phyloP scores from a whole-genome alignment of 352 stramenopile species.

The Phytophthora constricta region DNA sequence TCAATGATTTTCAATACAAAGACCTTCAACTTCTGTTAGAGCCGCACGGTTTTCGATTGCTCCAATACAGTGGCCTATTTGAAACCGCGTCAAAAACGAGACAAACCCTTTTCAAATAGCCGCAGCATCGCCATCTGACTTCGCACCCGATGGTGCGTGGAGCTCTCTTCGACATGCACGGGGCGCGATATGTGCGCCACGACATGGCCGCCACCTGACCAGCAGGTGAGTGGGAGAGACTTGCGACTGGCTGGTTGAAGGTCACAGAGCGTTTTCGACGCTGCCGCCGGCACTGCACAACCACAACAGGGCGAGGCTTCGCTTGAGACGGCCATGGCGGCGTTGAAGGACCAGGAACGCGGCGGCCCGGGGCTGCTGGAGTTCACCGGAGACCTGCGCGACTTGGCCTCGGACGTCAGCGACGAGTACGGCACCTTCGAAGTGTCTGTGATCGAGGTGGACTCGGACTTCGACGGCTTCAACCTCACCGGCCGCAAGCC shows the following conservation, averaged over 20 bases:
- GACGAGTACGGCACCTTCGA: constrained; percentile 79
- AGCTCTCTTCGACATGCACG: no score
- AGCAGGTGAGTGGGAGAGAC: constrained; percentile 24
- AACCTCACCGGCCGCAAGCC: constrained; percentile 19
- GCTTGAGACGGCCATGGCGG: constrained; percentile 27
- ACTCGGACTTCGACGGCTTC: constrained; percentile 42
- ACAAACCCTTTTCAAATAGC: no score
- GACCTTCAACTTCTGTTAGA: neutral
- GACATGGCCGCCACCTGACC: constrained; percentile 12
- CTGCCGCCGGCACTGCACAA: no score
- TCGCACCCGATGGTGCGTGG: neutral
- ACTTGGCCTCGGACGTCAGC: constrained; percentile 30
- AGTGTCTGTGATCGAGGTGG: constrained; percentile 67
- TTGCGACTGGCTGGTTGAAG: constrained; percentile 11
- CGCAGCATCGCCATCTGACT: neutral
- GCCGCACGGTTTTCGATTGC: no score
- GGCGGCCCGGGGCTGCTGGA: constrained; percentile 14
- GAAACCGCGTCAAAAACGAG: no score
- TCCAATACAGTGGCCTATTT: no score
- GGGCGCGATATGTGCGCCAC: neutral
- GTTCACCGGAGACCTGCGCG: constrained; percentile 16
- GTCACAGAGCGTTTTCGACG: constrained; percentile 18
- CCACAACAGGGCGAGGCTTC: no score
- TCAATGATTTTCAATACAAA: no score
- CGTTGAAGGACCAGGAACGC: constrained; percentile 19